Conservation (phyloP, 345 rosid genomes). For the Syzygium aromaticum region DNA sequence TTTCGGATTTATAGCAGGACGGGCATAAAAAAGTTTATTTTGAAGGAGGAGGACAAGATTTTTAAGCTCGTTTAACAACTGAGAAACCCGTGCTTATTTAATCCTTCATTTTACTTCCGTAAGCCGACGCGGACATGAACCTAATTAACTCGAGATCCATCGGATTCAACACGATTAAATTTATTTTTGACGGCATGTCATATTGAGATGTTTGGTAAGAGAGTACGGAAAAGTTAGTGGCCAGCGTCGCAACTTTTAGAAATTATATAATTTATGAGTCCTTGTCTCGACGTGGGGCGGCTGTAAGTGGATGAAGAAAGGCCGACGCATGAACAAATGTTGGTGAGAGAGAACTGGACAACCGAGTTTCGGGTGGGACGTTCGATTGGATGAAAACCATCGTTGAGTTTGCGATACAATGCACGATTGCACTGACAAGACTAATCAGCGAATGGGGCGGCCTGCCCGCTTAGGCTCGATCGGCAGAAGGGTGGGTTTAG, state of each 20-base stretch:
- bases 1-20: too few relatives aligned
- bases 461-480: neutral
- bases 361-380: rapidly evolving
- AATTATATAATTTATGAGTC: neutral
- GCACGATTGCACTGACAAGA: neutral
- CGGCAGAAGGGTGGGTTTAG: neutral
- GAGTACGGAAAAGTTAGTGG: neutral
- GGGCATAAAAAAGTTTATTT: too few relatives aligned
- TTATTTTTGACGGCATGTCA: neutral
- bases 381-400: rapidly evolving
- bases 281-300: neutral
- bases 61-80: too few relatives aligned
- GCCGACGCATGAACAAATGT: neutral
- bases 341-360: neutral
- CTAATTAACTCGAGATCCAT: neutral
- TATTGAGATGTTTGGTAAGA: neutral
- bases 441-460: neutral
- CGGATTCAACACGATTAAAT: neutral
- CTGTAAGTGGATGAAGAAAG: neutral
- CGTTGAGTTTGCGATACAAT: rapidly evolving
- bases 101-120: neutral
- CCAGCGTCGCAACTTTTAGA: neutral
- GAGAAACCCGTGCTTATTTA: neutral
- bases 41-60: too few relatives aligned
- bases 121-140: neutral